Conservation (phyloP, 306 rosid species). For the Prunus mongolica region DNA sequence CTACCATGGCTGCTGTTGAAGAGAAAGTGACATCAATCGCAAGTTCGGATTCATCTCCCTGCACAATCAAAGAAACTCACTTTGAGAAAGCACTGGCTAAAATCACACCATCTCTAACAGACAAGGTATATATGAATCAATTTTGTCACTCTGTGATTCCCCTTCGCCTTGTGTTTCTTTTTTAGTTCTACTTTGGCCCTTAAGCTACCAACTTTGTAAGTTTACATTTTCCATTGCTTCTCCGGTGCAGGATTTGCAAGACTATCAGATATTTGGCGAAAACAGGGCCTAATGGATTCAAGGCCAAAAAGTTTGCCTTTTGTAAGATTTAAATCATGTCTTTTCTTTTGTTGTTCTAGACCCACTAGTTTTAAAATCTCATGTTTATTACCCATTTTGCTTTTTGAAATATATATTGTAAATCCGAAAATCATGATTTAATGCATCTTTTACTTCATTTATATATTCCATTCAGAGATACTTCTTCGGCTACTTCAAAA, state of each 20-base stretch:
- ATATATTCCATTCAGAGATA: too few species aligned
- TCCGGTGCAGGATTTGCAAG: background rate
- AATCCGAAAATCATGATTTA: too few species aligned
- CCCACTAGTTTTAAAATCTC: too few species aligned
- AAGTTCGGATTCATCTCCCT: background rate
- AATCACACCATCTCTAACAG: constrained; percentile 13
- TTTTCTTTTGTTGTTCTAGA: too few species aligned
- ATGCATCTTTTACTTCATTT: too few species aligned
- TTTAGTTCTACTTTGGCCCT: too few species aligned
- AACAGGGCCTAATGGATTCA: background rate
- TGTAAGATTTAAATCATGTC: constrained; percentile 33
- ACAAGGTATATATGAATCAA: background rate
- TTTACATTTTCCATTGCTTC: background rate
- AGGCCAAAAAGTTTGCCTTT: constrained; percentile 54
- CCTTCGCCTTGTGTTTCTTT: background rate
- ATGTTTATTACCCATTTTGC: too few species aligned
- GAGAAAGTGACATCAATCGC: constrained; percentile 6
- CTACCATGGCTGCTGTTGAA: constrained; percentile 39
- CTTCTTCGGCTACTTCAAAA: too few species aligned
- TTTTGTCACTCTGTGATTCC: background rate
- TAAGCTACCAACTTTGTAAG: background rate
- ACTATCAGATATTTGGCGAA: background rate
- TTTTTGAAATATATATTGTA: too few species aligned
- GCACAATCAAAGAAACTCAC: constrained; percentile 8
- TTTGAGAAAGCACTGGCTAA: constrained; percentile 7